Base-by-base conservation (phyloP, 305 asterid genomes). In the Solanum aculeatissimum region DNA sequence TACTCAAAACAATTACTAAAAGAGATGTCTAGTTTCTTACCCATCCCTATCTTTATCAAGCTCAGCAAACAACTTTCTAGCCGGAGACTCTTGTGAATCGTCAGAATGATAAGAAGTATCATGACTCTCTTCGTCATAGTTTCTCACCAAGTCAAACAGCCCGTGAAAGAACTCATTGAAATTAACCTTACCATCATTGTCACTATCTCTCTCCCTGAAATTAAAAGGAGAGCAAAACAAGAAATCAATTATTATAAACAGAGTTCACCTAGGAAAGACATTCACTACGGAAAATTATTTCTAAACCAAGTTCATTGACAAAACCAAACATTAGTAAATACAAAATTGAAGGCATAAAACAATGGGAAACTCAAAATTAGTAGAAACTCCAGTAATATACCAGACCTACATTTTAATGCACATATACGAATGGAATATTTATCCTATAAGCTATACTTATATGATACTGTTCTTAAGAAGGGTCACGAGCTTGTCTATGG, bases 31-130 rank as follows among this genome's bases (percentile, higher is more conserved):
- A 82, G 83, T 83, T 83, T 12, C 87, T 89, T 89, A 97, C 99
- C 99, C 97, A 58, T 97, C 99, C 9, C 98, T 97, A 86, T 95
- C 95, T 92, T 91, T 92, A 91, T 97, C 99, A 84, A 97, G 98
- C 88, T 93, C 92, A 18, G 89, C 81, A 86, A 95, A 95, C 93
- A 95, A 85, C 84, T 85, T 89, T 89, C 85, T 94, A 62, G 99
- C 98, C 10, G 97, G 94, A 86, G 93, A 90, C 87, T 93, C 97
- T 63, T 54, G 42, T 27, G 90, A 68, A 68, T 89, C 93, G 85
- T 88, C 92, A 70, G 91, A 86, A 45, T 88, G 93, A 42, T 90
- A 90, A 12, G 90, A 86, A 83, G 92, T 85, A 85, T 86, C 85
- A 86, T 92, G 92, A 83, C 85, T 86, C 89, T 91, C 98, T 79